These are phyloP conservation scores for Aspergillus amoenus DNA, from an alignment of 2,329 filamentous ascomycete genomes.

Conservation along the genomic window DNA sequence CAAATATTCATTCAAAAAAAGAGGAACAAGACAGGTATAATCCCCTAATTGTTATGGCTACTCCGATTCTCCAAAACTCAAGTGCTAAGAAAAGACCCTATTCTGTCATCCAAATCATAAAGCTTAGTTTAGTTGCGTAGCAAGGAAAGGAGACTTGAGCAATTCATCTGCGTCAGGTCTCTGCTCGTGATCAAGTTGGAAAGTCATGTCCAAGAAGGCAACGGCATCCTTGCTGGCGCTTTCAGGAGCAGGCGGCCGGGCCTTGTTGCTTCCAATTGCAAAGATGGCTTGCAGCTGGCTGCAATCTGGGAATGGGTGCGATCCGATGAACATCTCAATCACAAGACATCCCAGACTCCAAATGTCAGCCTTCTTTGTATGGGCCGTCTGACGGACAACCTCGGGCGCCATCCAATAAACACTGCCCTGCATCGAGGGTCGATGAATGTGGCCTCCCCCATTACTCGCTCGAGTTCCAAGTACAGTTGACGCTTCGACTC, in stretches of 20 bases:
- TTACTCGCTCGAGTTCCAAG: constrained; percentile 51
- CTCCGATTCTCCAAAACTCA: constrained; percentile 12
- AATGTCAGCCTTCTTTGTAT: constrained; percentile 97
- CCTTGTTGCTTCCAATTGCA: constrained; percentile 88
- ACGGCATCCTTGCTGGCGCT: constrained; percentile 80
- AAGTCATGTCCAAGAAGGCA: constrained; percentile 81
- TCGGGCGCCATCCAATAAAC: constrained; percentile 99
- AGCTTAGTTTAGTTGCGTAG: constrained; percentile 59
- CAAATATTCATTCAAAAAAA: constrained; percentile 2
- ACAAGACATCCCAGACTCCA: constrained; percentile 97
- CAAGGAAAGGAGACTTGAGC: constrained; percentile 77
- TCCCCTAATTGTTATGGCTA: background rate
- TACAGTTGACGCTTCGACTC: constrained; percentile 87
- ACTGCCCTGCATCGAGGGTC: constrained; percentile 84
- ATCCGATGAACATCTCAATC: constrained; percentile 98
- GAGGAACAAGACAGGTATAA: background rate
- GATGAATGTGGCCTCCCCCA: constrained; percentile 47
- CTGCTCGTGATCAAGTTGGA: constrained; percentile 92
- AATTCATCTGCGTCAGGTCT: constrained; percentile 90
- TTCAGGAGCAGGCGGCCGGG: constrained; percentile 84
- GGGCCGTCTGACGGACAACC: constrained; percentile 95
- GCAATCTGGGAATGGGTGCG: constrained; percentile 94
- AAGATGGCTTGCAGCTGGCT: constrained; percentile 98
- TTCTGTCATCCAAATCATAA: background rate
- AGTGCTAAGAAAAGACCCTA: background rate